Evolutionary conservation across 2,329 filamentous ascomycete species (phyloP).

Genomic region (Trichoderma guizhouense): DNA sequence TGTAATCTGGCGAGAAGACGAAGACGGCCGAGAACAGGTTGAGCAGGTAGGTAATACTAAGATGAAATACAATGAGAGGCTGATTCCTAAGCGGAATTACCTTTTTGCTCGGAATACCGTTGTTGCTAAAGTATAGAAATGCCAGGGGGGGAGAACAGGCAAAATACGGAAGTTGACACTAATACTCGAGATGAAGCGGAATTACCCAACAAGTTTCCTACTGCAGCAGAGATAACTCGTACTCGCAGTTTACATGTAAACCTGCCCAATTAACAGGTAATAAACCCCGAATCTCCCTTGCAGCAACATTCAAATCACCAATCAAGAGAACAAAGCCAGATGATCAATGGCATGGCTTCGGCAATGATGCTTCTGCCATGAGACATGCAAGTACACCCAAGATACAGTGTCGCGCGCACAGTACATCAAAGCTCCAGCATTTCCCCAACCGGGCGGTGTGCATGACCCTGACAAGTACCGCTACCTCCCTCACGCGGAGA

Average conservation of each 20-base stretch:
- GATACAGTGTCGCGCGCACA: not conserved
- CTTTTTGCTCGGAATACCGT: not conserved
- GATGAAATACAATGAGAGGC: not conserved
- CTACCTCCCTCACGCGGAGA: conserved; percentile 8
- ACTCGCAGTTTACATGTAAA: not conserved
- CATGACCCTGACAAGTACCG: conserved; percentile 8
- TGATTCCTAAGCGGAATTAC: not conserved
- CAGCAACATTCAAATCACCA: not conserved
- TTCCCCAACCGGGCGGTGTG: conserved; percentile 14
- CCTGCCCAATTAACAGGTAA: not conserved
- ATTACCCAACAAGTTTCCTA: not conserved
- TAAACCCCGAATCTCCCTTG: not conserved
- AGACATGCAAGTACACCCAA: not conserved
- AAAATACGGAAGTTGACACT: not conserved
- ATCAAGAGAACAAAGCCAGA: not conserved
- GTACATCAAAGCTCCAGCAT: not conserved
- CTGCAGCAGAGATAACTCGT: not conserved
- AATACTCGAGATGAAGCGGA: not conserved
- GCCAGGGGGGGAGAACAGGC: not conserved
- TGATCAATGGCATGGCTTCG: not conserved
- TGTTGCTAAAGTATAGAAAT: not conserved
- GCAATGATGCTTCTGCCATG: not conserved
- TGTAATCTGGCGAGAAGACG: not conserved
- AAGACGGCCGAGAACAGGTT: not conserved
- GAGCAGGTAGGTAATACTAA: not conserved